Percentiles rank a stretch among this genome's conserved stretches.
Conservation (phyloP, 164 flowering plant species). For the Liquidambar formosana region DNA sequence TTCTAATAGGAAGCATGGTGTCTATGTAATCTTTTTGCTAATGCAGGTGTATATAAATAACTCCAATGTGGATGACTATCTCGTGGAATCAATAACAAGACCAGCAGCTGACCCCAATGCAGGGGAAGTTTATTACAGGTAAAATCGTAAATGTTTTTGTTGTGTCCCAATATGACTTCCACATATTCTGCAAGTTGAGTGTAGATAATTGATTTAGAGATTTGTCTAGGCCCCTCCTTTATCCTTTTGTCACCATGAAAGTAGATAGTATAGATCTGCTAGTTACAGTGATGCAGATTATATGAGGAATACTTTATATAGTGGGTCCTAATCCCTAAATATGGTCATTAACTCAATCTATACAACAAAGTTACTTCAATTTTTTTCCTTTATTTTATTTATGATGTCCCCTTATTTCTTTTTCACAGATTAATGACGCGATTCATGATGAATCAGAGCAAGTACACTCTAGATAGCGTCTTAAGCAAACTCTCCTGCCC, state of each 20-base stretch:
- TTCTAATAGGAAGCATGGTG: neutral
- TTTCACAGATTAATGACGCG: conserved; percentile 79
- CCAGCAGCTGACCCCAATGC: conserved; percentile 96
- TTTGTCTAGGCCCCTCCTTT: neutral
- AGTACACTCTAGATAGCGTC: conserved; percentile 72
- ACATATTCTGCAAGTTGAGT: neutral
- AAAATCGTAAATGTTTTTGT: neutral
- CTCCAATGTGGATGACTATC: conserved; percentile 93
- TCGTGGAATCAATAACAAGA: conserved; percentile 74
- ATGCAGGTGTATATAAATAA: conserved; percentile 78
- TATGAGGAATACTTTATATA: neutral
- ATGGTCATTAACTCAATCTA: neutral
- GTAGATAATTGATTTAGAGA: no score
- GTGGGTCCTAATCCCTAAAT: neutral
- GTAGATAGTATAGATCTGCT: no score
- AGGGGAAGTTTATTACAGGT: conserved; percentile 98
- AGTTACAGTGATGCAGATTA: no score
- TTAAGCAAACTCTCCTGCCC: conserved; percentile 79
- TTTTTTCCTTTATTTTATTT: neutral
- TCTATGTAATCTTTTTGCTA: conserved; percentile 1
- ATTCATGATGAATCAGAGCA: conserved; percentile 74
- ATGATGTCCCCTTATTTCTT: neutral
- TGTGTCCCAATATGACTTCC: neutral
- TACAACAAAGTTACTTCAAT: neutral
- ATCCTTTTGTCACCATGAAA: neutral